Base-by-base conservation (phyloP, 179 eudicot genomes). In the Silene vulgaris region DNA sequence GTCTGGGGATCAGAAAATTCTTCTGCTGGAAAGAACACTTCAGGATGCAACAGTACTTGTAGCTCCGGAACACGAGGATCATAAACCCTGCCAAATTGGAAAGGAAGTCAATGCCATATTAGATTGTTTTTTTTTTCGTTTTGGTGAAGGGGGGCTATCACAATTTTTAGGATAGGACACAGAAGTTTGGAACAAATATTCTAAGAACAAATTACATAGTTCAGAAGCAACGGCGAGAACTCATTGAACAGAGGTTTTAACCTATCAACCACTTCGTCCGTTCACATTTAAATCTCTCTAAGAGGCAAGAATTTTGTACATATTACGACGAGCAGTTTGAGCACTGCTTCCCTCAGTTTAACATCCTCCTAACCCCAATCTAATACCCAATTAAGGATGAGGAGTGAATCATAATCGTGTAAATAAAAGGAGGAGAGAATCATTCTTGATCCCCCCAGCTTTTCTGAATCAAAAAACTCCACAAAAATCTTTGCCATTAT, bases 21-120 rank as follows among this genome's bases (percentile, higher is more conserved):
- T 37, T 88, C 90, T 45, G 89, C 87, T 43, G 99, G 99, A 73
- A 96, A 96, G 89, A 90, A 96, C 65, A 78, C 88, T 28, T 82
- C 96, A 71, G 76, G 77, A 74, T 91, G 96, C 71, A 96, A 89
- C 81, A 96, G 75, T 76, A 83, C 62, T 65, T 82, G 86, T 50
- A 96, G 84, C 90, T 88, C 91, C 19, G 89, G 86, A 73, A 96
- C 80, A 76, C 98, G 98, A 80, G 97, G 97, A 90, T 96, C 99
- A 85, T 96, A 96, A 63, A 96, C 83, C 96, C 99, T 96, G 89
- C 69, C 73, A 82, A 75, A 66, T 29, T 19, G 30, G 16, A 14
- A 57, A 56, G 43, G 13, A 78, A 23, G 23, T 17, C 17, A 57
- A 62, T 12, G 68, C 40, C 29, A n/a, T 43, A 69, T 11, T 43